Evolutionary conservation across 2,329 filamentous ascomycete species (phyloP).

Genomic region (Colletotrichum sp.): DNA sequence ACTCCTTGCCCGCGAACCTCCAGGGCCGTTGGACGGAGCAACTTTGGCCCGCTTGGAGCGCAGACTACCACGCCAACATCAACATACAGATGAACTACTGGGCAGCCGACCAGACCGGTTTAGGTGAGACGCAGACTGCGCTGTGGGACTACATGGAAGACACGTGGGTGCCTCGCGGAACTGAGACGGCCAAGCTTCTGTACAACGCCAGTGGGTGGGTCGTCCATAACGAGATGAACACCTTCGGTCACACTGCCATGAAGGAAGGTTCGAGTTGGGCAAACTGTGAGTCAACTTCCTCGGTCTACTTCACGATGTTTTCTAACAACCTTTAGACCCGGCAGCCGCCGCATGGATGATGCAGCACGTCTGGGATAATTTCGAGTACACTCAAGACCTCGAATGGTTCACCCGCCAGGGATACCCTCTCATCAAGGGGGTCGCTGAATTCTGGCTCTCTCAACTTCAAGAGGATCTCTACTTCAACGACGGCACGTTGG

Average conservation of each 20-base stretch:
- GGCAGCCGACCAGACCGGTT: constrained; percentile 57
- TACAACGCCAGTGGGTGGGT: constrained; percentile 63
- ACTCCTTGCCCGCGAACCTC: constrained; percentile 59
- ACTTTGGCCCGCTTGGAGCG: constrained; percentile 46
- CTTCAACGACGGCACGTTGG: constrained; percentile 55
- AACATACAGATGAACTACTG: constrained; percentile 69
- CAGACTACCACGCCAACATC: constrained; percentile 64
- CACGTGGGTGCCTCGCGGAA: constrained; percentile 58
- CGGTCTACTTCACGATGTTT: too few relatives aligned
- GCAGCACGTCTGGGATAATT: constrained; percentile 64
- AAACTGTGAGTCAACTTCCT: constrained; percentile 28
- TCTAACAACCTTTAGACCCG: constrained; percentile 43
- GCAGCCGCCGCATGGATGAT: constrained; percentile 63
- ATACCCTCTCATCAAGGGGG: constrained; percentile 58
- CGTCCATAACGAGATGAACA: constrained; percentile 62
- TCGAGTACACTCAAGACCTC: constrained; percentile 53
- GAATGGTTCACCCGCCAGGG: constrained; percentile 51
- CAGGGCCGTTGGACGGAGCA: constrained; percentile 60
- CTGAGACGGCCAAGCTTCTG: constrained; percentile 55
- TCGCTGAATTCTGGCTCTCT: constrained; percentile 61
- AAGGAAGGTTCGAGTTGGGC: constrained; percentile 35
- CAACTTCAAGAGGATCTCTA: constrained; percentile 56
- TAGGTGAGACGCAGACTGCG: constrained; percentile 47
- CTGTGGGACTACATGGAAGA: constrained; percentile 59
- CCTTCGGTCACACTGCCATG: constrained; percentile 59